Conservation (phyloP, 2,329 filamentous ascomycete species). For the Pseudogymnoascus verrucosus region DNA sequence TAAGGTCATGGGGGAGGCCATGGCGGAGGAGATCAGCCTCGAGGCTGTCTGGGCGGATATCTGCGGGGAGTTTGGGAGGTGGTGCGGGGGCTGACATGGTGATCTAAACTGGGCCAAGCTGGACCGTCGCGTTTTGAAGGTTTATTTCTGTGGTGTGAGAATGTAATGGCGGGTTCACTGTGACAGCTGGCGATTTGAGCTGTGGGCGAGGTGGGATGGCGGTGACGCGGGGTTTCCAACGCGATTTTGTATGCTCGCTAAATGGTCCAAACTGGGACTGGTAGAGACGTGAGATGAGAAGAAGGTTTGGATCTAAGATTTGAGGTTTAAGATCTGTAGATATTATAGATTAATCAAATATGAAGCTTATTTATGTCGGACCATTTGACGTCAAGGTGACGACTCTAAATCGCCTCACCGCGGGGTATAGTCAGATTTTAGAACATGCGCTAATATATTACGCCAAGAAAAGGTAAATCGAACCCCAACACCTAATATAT, state of each 20-base stretch:
- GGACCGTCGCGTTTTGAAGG: background rate
- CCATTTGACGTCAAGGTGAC: background rate
- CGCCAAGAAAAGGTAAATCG: constrained; percentile 5
- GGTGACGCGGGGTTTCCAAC: background rate
- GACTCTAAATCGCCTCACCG: background rate
- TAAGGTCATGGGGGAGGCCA: constrained; percentile 29
- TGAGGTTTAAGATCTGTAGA: background rate
- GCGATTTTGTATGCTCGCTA: background rate
- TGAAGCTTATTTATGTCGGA: background rate
- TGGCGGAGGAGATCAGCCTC: background rate
- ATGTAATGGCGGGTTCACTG: background rate
- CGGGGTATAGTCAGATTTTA: background rate
- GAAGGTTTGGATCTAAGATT: background rate
- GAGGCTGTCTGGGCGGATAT: background rate
- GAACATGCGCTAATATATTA: background rate
- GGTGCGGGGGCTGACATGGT: background rate
- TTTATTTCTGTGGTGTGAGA: background rate
- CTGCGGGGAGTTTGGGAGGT: background rate
- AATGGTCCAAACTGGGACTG: background rate
- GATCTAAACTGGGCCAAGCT: background rate
- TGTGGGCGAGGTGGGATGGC: background rate
- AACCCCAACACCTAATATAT: background rate
- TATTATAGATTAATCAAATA: background rate
- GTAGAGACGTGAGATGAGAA: background rate
- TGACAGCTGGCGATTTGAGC: background rate